Conservation (phyloP, 2,329 filamentous ascomycete species). For the Magnaporthiopsis rhizophila region DNA sequence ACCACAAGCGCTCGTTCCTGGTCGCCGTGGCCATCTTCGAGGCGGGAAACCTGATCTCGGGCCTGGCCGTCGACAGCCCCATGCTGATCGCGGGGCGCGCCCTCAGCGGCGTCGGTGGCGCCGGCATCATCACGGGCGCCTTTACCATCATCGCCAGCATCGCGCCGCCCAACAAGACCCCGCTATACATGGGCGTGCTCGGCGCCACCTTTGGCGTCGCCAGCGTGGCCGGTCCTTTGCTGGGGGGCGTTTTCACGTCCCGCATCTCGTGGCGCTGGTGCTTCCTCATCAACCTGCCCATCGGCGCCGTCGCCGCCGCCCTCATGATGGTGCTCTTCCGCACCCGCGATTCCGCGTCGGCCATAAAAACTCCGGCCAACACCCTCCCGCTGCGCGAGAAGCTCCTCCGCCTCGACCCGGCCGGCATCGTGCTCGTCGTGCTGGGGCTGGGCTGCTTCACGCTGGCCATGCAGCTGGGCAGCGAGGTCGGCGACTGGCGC, state of each 20-base stretch:
- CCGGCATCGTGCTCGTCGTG: conserved; percentile 4
- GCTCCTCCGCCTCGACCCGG: neutral
- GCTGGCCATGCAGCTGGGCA: conserved; percentile 4
- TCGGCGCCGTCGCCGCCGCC: conserved; percentile 23
- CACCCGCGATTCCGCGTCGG: neutral
- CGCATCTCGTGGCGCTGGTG: conserved; percentile 35
- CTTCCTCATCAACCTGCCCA: conserved; percentile 37
- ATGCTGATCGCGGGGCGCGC: conserved; percentile 48
- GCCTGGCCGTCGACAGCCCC: conserved; percentile 33
- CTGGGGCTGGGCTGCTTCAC: conserved; percentile 2
- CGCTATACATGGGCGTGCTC: conserved; percentile 15
- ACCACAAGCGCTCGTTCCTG: conserved; percentile 26
- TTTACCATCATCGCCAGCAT: conserved; percentile 40
- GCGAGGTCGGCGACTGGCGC: neutral
- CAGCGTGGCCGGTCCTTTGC: conserved; percentile 34
- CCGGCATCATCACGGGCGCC: conserved; percentile 40
- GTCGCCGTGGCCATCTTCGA: conserved; percentile 42
- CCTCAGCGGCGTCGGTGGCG: conserved; percentile 41
- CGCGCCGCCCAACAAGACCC: conserved; percentile 30
- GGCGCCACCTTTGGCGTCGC: conserved; percentile 28
- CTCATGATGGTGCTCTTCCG: neutral
- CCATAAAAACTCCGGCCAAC: neutral
- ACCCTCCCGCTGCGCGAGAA: neutral
- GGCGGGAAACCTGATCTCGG: conserved; percentile 45
- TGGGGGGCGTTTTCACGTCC: conserved; percentile 31